Base-by-base conservation (phyloP, 768 basidiomycete genomes). In the Mycena epipterygia region DNA sequence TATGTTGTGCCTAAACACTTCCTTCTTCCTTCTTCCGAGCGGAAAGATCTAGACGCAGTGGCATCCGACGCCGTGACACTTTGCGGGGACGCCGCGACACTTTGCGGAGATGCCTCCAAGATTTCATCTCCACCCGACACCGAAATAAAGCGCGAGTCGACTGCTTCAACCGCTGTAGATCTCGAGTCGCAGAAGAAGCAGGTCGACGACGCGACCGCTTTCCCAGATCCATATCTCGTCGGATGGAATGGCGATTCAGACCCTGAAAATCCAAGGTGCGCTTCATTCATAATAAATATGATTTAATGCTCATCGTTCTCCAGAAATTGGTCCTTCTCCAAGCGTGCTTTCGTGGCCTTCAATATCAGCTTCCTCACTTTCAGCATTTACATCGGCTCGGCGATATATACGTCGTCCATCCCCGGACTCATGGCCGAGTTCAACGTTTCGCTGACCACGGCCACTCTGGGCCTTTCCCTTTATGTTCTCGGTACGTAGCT, bases 361-460 rank as follows among this genome's bases (percentile, higher is more conserved):
- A 75, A 76, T 44, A 79, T 81, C n/a, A 79, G 79, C 52, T 69
- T 81, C 51, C 67, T 82, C 55, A 81, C 81, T 1, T 78, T 81
- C 64, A 73, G 75, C 53, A 75, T 81, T 30, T 82, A 81, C 71
- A 78, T 82, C 66, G 81, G 81, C 59, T 79, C 81, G 13, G 77
- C 78, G 21, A 81, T 82, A 49, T 81, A 79, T 65, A 77, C 78
- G 1, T 73, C 81, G 19, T 77, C 77, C 8, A 78, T 80, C 23
- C 74, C 76, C 2, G 74, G 67, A 9, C 57, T 82, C 21, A 59
- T 78, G 41, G 25, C 69, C 2, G 72, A 79, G 2, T 81, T 79
- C 71, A 71, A 77, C 33, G 75, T 80, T 14, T 79, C 78, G 42
- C 63, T 58, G 12, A 77, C 78, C n/a, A 74, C 76, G 0, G 79